These are phyloP conservation scores for Arthroderma uncinatum DNA, from an alignment of 2,329 filamentous ascomycete genomes.

Conservation along the genomic window DNA sequence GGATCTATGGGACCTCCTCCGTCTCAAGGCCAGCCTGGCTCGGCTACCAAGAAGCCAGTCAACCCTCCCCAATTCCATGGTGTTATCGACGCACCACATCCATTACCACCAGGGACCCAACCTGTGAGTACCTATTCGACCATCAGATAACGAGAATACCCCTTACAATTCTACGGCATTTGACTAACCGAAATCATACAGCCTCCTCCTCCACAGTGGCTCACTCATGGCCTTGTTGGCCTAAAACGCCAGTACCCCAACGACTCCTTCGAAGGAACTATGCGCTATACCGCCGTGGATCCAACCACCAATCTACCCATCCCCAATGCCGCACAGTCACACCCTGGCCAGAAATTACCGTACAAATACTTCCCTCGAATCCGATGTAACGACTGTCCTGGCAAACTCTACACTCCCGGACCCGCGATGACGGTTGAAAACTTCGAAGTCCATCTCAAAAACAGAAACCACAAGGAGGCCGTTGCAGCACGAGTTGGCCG, in stretches of 20 bases:
- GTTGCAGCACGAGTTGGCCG: conserved; percentile 35
- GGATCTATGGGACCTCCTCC: conserved; percentile 21
- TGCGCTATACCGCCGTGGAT: conserved; percentile 81
- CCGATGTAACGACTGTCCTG: conserved; percentile 80
- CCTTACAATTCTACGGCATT: conserved; percentile 14
- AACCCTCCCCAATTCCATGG: conserved; percentile 30
- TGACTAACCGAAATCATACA: conserved; percentile 27
- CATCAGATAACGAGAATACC: too few species aligned
- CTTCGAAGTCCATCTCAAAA: conserved; percentile 86
- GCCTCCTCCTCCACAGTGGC: conserved; percentile 82
- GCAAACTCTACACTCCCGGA: conserved; percentile 85
- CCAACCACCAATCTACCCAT: conserved; percentile 56
- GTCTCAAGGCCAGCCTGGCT: conserved; percentile 12
- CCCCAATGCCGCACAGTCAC: conserved; percentile 40
- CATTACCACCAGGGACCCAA: conserved; percentile 32
- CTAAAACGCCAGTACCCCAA: conserved; percentile 61
- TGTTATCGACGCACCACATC: conserved; percentile 37
- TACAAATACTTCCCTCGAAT: conserved; percentile 83
- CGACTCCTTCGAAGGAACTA: conserved; percentile 77
- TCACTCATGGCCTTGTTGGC: conserved; percentile 58
- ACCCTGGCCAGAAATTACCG: conserved; percentile 52
- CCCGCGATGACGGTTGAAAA: conserved; percentile 76
- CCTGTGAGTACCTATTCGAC: conserved; percentile 30
- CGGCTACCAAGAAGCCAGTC: conserved; percentile 22
- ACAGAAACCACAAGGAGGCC: conserved; percentile 64